Base-by-base conservation (phyloP, 768 basidiomycete genomes). In the Auricularia sp. region DNA sequence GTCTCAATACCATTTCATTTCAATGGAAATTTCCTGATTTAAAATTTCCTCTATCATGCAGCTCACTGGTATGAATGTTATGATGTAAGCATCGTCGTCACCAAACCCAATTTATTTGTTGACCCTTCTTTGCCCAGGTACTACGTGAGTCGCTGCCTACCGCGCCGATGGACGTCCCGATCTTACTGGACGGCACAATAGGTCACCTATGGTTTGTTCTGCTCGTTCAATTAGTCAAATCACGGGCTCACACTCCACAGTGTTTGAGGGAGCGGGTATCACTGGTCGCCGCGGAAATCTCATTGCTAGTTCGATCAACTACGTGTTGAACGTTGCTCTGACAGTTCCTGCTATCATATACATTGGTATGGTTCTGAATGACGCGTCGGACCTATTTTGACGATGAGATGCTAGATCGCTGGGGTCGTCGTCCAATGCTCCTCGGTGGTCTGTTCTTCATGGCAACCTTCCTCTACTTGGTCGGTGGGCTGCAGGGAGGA, bases 381-480 rank as follows among this genome's bases (percentile, higher is more conserved):
- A 29, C 29, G 3, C 29, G 29, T 29, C 29, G 29, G 29, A 29
- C 29, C 29, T 29, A 14, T 42, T 8, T 29, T 5, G 11, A 24
- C 61, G n/a, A 45, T 66, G 3, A 58, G 3, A 10, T 18, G 5
- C 13, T 14, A 42, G 90, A 92, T 73, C 80, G 78, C 74, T 90
- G 88, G 87, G 90, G 90, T 65, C 87, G 89, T 47, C 81, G 89
- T 21, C 89, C 89, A 6, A 86, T 91, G 79, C 77, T 92, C 1
- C 77, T 92, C 65, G 75, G 75, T 62, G 89, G 87, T 35, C 83
- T 85, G 2, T 73, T 84, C 3, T 71, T 84, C 65, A 89, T 91
- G 90, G 86, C 86, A 61, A 84, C 87, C 79, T 91, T 83, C 80
- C 81, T 91, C 68, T 86, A 79, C 78, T 83, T 90, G 61, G 90